Conservation (phyloP, 2,329 filamentous ascomycete species). For the Tolypocladium ophioglossoides region DNA sequence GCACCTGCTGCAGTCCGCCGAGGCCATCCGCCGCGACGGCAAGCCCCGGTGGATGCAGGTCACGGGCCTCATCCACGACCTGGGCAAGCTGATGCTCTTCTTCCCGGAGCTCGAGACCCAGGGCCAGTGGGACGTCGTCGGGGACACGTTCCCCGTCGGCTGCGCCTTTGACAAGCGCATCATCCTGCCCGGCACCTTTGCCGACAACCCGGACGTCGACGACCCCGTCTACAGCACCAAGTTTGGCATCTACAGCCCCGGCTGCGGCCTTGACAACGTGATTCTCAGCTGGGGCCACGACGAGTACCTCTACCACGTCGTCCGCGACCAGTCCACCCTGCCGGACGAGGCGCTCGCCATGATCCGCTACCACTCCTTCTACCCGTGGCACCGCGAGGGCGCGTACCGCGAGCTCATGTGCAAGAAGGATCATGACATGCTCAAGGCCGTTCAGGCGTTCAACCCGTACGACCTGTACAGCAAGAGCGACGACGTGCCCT, state of each 20-base stretch:
- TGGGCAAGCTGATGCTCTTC: slow-evolving; percentile 73
- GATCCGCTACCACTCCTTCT: slow-evolving; percentile 90
- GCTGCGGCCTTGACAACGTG: slow-evolving; percentile 76
- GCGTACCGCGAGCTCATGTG: slow-evolving; percentile 79
- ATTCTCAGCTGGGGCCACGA: slow-evolving; percentile 90
- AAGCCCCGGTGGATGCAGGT: slow-evolving; percentile 78
- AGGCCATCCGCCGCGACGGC: slow-evolving; percentile 78
- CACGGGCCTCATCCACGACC: slow-evolving; percentile 66
- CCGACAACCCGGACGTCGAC: slow-evolving; percentile 60
- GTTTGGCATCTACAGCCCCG: slow-evolving; percentile 68
- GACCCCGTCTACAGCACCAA: slow-evolving; percentile 66
- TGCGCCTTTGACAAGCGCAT: slow-evolving; percentile 65
- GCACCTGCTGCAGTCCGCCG: slow-evolving; percentile 78
- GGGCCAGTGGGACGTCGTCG: slow-evolving; percentile 90
- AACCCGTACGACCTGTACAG: slow-evolving; percentile 90
- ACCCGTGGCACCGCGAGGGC: slow-evolving; percentile 77
- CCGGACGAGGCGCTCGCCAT: slow-evolving; percentile 79
- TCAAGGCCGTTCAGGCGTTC: slow-evolving; percentile 73
- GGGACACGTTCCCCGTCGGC: slow-evolving; percentile 73
- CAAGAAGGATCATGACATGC: slow-evolving; percentile 68
- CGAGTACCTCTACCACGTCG: slow-evolving; percentile 78
- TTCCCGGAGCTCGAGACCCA: slow-evolving; percentile 54
- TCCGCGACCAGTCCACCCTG: slow-evolving; percentile 70
- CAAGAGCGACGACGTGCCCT: slow-evolving; percentile 76
- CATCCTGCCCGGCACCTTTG: slow-evolving; percentile 73